Percentiles rank a stretch among this genome's conserved stretches.
These are phyloP conservation scores for Chamaenerion angustifolium DNA, from an alignment of 345 rosid species.

Conservation along the genomic window DNA sequence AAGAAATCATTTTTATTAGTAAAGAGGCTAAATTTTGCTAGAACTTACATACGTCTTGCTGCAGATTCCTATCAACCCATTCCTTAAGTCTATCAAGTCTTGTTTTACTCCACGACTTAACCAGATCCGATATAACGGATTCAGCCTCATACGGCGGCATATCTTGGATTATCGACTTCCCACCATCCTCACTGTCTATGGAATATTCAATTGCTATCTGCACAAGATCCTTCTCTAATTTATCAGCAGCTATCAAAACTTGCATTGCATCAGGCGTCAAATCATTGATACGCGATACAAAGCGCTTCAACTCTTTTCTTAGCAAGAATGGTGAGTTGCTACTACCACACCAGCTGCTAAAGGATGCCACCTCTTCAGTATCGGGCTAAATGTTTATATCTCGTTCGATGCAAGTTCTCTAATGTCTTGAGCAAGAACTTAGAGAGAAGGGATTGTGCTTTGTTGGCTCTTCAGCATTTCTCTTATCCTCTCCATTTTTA, in stretches of 20 bases:
- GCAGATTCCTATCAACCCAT: slow-evolving; percentile 76
- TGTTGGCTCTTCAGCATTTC: slow-evolving; percentile 48
- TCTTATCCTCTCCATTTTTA: no score
- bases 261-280: slow-evolving; percentile 82
- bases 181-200: slow-evolving; percentile 95
- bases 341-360: slow-evolving; percentile 89
- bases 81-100: slow-evolving; percentile 80
- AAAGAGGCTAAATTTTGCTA: no score
- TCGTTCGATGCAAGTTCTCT: slow-evolving; percentile 68
- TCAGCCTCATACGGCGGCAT: slow-evolving; percentile 98
- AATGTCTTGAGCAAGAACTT: slow-evolving; percentile 75
- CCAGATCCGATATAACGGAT: slow-evolving; percentile 57
- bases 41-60: slow-evolving; percentile 70
- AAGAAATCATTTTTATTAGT: no score
- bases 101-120: slow-evolving; percentile 64
- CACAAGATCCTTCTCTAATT: slow-evolving; percentile 91
- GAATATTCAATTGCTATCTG: slow-evolving; percentile 95
- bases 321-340: slow-evolving; percentile 90
- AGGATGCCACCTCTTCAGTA: slow-evolving; percentile 90
- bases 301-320: slow-evolving; percentile 63
- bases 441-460: slow-evolving; percentile 58
- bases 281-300: slow-evolving; percentile 52
- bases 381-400: slow-evolving; percentile 72
- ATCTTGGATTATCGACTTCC: slow-evolving; percentile 86
- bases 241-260: slow-evolving; percentile 87